Evolutionary conservation across 1,284 basidiomycete species (phyloP).

Genomic region (Ganoderma sinense): DNA sequence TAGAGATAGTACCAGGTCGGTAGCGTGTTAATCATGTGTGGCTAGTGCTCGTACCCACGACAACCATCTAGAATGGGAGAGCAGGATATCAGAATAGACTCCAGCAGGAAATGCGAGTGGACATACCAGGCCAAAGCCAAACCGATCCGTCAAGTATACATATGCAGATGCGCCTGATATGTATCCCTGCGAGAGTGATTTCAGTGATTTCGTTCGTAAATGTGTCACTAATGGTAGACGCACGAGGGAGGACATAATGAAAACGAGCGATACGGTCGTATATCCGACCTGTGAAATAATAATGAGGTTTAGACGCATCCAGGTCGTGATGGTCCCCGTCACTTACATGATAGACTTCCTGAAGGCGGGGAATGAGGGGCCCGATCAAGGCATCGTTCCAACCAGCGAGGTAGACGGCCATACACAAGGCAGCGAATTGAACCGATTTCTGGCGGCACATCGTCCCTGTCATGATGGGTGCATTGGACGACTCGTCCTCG

Average conservation of each 20-base stretch:
- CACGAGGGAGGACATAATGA: constrained; percentile 62
- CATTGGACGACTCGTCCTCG: no score
- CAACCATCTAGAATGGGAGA: no score
- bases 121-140: constrained; percentile 63
- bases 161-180: constrained; percentile 55
- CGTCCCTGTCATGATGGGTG: no score
- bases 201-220: no score
- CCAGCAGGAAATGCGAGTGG: neutral
- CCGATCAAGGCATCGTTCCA: constrained; percentile 68
- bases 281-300: constrained; percentile 45
- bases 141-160: constrained; percentile 54
- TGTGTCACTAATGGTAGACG: constrained; percentile 10
- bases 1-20: neutral
- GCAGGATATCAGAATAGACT: no score
- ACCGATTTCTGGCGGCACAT: no score
- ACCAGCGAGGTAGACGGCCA: constrained; percentile 52
- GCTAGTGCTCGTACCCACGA: no score
- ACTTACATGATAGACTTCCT: constrained; percentile 56
- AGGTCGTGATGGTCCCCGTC: neutral
- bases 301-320: neutral
- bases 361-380: constrained; percentile 66
- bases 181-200: constrained; percentile 50
- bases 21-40: no score
- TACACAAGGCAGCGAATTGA: no score
- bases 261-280: constrained; percentile 60